Conservation (phyloP, 768 basidiomycete genomes). For the Leccinum longicurvipes region DNA sequence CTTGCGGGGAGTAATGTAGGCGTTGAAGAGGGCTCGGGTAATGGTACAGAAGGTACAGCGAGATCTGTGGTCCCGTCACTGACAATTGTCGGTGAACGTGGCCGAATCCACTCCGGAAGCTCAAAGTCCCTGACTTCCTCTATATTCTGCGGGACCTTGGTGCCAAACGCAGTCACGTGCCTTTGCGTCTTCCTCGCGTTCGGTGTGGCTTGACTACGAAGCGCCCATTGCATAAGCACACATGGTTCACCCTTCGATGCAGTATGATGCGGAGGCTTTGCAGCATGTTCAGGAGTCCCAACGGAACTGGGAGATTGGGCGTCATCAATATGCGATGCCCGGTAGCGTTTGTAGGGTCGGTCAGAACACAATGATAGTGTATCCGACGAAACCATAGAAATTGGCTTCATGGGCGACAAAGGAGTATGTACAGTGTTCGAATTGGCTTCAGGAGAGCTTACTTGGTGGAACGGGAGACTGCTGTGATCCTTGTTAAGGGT, state of each 20-base stretch:
- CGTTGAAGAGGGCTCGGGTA: constrained; percentile 1
- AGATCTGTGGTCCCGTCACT: constrained; percentile 6
- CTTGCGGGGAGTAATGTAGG: constrained; percentile 14
- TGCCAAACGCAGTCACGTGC: constrained; percentile 58
- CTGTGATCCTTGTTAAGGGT: constrained; percentile 17
- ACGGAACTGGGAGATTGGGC: constrained; percentile 24
- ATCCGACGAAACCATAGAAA: constrained; percentile 30
- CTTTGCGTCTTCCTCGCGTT: constrained; percentile 49
- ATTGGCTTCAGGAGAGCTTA: constrained; percentile 17
- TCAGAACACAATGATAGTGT: constrained; percentile 27
- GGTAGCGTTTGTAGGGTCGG: constrained; percentile 29
- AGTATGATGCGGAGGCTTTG: constrained; percentile 7
- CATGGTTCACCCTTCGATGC: constrained; percentile 30
- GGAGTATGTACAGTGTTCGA: constrained; percentile 10
- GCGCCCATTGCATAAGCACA: constrained; percentile 47
- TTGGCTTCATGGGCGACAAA: constrained; percentile 24
- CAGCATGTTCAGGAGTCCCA: constrained; percentile 17
- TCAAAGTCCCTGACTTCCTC: constrained; percentile 52
- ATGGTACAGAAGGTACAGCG: not conserved
- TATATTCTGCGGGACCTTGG: constrained; percentile 48
- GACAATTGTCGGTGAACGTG: constrained; percentile 16
- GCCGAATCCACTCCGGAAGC: constrained; percentile 51
- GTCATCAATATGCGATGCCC: constrained; percentile 17
- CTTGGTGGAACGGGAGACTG: constrained; percentile 5
- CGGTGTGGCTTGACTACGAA: constrained; percentile 43